These are phyloP conservation scores for Populus trichocarpa DNA, from an alignment of 441 rosid species.

Conservation along the genomic window DNA sequence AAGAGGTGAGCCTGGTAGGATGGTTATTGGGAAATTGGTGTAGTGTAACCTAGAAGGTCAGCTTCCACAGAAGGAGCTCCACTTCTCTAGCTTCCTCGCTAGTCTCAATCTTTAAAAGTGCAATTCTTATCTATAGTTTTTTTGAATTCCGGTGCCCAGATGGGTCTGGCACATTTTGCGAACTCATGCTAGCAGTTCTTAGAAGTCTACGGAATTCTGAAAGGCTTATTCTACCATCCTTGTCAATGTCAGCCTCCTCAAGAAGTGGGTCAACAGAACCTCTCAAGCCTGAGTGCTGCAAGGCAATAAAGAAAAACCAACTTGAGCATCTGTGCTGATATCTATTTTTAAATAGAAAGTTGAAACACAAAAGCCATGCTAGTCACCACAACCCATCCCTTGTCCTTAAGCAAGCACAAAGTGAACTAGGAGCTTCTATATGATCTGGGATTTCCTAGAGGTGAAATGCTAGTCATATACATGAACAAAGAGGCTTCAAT, in stretches of 20 bases:
- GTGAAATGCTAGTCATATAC: background rate
- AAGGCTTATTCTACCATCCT: slow-evolving; percentile 95
- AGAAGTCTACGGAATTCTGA: slow-evolving; percentile 87
- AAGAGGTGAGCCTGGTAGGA: slow-evolving; percentile 1
- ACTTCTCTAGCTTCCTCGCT: background rate
- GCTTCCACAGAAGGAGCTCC: background rate
- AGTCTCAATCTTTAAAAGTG: slow-evolving; percentile 18
- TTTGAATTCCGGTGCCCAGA: slow-evolving; percentile 30
- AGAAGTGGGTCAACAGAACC: slow-evolving; percentile 94
- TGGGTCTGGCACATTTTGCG: slow-evolving; percentile 55
- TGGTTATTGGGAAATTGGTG: background rate
- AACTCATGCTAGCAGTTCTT: slow-evolving; percentile 90
- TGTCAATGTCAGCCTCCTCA: slow-evolving; percentile 97
- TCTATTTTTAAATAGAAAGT: background rate
- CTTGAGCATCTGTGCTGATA: background rate
- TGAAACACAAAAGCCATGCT: background rate
- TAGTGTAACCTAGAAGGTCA: background rate
- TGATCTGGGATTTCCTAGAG: background rate
- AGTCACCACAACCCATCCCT: background rate
- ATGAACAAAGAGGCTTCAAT: background rate
- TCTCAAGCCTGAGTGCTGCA: slow-evolving; percentile 88
- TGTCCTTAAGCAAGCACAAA: background rate
- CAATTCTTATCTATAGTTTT: slow-evolving; percentile 29
- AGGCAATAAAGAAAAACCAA: slow-evolving; percentile 10
- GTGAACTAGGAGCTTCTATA: background rate